phyloP scores from a whole-genome alignment of 495 filamentous ascomycete genomes.

The Evernia prunastri region DNA sequence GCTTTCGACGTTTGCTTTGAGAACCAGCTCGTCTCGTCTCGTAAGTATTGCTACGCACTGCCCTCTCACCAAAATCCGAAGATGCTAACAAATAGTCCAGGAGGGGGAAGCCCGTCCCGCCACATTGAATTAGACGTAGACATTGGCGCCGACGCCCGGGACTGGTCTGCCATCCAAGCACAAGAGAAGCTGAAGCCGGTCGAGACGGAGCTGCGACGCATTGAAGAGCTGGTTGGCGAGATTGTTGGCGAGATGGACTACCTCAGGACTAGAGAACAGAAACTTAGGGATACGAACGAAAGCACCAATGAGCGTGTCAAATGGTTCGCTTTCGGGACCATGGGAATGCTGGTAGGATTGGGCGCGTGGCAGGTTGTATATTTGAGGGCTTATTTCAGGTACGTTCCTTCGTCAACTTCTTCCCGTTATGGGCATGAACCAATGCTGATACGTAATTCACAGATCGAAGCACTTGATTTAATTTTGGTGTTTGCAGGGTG shows the following conservation, averaged over 20 bases:
- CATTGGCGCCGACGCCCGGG: slow-evolving; percentile 95
- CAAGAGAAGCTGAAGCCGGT: slow-evolving; percentile 97
- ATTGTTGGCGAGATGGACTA: slow-evolving; percentile 89
- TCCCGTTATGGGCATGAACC: not conserved
- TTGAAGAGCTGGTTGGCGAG: slow-evolving; percentile 79
- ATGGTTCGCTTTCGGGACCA: slow-evolving; percentile 95
- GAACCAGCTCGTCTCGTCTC: slow-evolving; percentile 60
- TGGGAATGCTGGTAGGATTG: slow-evolving; percentile 83
- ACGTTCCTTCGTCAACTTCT: slow-evolving; percentile 24
- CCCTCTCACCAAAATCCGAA: not conserved
- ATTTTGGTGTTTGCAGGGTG: not conserved
- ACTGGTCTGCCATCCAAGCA: slow-evolving; percentile 95
- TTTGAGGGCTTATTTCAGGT: slow-evolving; percentile 94
- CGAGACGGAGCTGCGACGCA: slow-evolving; percentile 88
- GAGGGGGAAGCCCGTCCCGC: slow-evolving; percentile 54
- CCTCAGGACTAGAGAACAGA: slow-evolving; percentile 83
- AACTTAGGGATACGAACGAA: slow-evolving; percentile 96
- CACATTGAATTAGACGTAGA: slow-evolving; percentile 95
- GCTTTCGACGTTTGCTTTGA: slow-evolving; percentile 98
- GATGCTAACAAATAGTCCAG: slow-evolving; percentile 21
- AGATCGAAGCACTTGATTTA: slow-evolving; percentile 86
- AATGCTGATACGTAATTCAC: slow-evolving; percentile 10
- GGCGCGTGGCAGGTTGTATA: slow-evolving; percentile 98
- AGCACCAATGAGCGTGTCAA: slow-evolving; percentile 98
- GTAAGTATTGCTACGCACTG: slow-evolving; percentile 55